Percentiles rank a stretch among this genome's conserved stretches.
Conservation (phyloP, 306 rosid species). For the Comarum palustre region DNA sequence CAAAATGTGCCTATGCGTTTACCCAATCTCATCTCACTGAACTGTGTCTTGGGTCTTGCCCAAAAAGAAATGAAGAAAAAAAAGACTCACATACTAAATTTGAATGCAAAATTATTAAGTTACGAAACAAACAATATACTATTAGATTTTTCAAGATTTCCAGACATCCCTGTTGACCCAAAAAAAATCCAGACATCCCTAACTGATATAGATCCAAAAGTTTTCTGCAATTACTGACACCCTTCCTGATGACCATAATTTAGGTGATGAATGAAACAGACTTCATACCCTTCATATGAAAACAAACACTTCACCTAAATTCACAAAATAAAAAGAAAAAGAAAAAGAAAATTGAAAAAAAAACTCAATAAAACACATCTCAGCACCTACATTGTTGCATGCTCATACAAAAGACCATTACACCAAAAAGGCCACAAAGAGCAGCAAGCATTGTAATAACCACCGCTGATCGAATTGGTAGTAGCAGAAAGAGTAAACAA, state of each 20-base stretch:
- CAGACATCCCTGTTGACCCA: too few species aligned
- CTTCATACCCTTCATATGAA: background rate
- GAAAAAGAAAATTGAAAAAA: background rate
- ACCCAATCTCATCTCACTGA: background rate
- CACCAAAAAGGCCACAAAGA: background rate
- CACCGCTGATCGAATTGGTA: background rate
- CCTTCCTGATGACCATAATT: background rate
- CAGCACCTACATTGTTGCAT: background rate
- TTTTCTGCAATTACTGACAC: background rate
- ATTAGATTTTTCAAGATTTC: background rate
- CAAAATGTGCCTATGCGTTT: background rate
- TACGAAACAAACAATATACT: background rate
- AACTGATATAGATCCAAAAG: background rate
- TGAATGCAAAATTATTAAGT: background rate
- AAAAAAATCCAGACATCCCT: too few species aligned
- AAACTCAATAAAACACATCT: background rate
- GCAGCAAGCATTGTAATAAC: background rate
- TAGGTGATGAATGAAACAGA: conserved; percentile 12
- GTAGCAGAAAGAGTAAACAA: background rate
- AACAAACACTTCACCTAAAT: conserved; percentile 15
- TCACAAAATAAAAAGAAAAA: background rate
- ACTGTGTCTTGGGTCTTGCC: background rate
- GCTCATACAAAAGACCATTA: background rate
- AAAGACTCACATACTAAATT: background rate
- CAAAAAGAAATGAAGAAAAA: background rate